Conservation (phyloP, 495 filamentous ascomycete genomes). For the Trichoderma gamsii region DNA sequence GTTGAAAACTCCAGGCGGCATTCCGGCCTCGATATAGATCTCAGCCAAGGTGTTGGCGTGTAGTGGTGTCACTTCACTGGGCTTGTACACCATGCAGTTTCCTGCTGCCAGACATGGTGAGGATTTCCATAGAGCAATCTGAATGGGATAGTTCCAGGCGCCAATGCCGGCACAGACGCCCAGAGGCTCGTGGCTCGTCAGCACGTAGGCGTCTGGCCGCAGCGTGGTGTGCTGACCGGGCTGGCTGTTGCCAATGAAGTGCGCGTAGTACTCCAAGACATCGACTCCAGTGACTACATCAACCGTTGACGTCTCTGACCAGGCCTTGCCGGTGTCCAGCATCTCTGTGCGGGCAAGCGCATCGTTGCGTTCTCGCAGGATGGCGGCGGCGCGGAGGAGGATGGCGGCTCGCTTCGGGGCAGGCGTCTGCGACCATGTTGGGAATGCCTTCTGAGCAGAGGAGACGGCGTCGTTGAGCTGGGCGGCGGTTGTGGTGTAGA, state of each 20-base stretch:
- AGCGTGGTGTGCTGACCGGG: constrained; percentile 72
- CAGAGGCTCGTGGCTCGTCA: constrained; percentile 66
- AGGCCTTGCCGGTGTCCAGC: constrained; percentile 3
- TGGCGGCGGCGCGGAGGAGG: constrained; percentile 47
- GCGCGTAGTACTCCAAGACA: constrained; percentile 29
- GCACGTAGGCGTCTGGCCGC: constrained; percentile 66
- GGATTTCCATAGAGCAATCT: constrained; percentile 83
- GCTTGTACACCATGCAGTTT: constrained; percentile 84
- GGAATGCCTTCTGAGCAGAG: constrained; percentile 54
- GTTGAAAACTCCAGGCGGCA: constrained; percentile 54
- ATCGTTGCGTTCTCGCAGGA: constrained; percentile 39
- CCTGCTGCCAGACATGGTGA: constrained; percentile 76
- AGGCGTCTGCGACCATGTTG: constrained; percentile 47
- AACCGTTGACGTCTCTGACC: constrained; percentile 31
- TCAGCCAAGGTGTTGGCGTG: constrained; percentile 53
- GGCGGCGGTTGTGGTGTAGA: constrained; percentile 63
- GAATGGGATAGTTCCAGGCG: constrained; percentile 82
- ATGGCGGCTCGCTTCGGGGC: constrained; percentile 37
- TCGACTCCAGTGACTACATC: constrained; percentile 33
- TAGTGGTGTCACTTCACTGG: constrained; percentile 72
- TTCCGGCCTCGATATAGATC: constrained; percentile 48
- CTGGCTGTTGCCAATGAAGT: constrained; percentile 33
- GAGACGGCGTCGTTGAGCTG: constrained; percentile 56
- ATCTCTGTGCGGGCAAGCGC: constrained; percentile 21
- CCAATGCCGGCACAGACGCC: constrained; percentile 76